A percentile compares a stretch with the other conserved stretches of the same genome.
Conservation (phyloP, 345 rosid species). For the Atalantia buxifolia region DNA sequence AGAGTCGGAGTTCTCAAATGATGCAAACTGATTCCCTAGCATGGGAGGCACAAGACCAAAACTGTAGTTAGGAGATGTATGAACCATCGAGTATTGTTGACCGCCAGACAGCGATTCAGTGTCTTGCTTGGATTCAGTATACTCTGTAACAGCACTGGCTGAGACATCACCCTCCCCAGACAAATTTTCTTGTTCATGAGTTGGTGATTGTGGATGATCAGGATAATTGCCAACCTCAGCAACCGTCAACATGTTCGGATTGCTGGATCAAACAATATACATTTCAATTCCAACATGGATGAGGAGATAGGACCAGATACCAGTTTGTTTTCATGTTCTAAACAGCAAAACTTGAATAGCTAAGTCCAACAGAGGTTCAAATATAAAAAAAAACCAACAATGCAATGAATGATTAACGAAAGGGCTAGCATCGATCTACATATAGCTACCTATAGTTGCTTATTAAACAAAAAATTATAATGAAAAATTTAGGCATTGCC, state of each 20-base stretch:
- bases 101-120: conserved; percentile 42
- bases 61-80: conserved; percentile 53
- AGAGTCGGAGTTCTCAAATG: conserved; percentile 72
- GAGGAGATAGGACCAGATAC: background rate
- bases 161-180: conserved; percentile 53
- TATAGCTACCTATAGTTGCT: background rate
- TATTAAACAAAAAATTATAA: background rate
- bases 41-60: conserved; percentile 64
- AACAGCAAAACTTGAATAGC: background rate
- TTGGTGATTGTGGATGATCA: conserved; percentile 44
- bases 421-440: background rate
- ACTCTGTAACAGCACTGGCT: conserved; percentile 44
- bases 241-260: conserved; percentile 33
- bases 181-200: conserved; percentile 48
- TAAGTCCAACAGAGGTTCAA: background rate
- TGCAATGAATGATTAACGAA: background rate
- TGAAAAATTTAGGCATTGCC: background rate
- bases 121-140: conserved; percentile 61
- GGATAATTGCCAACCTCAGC: conserved; percentile 52
- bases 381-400: background rate
- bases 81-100: conserved; percentile 56
- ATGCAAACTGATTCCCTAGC: conserved; percentile 55
- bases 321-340: background rate
- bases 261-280: conserved; percentile 36
- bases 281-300: background rate